Base-by-base conservation (phyloP, 306 rosid genomes). In the Citrullus amarus region DNA sequence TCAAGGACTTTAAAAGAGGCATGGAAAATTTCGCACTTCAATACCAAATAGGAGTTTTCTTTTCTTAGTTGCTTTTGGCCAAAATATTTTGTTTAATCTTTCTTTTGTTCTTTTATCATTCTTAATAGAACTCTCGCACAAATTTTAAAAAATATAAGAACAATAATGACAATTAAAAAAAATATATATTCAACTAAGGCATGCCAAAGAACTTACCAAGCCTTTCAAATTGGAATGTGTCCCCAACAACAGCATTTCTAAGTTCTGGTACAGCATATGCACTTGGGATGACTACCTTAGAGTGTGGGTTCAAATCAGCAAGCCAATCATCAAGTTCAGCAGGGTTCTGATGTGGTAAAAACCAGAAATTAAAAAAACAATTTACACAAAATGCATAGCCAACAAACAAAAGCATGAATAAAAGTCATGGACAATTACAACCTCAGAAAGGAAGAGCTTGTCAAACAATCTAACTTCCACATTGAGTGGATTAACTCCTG, bases 281-380 rank as follows among this genome's bases (percentile, higher is more conserved):
- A 82, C 83, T 75, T 8, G 89, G 85, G 70, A 88, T 71, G 18
- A 90, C 80, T 68, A 72, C 85, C 83, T 96, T 96, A 22, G 98
- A 96, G 20, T 88, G 77, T 14, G 90, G 92, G 79, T 91, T 92
- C 79, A 96, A 85, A 84, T 96, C 91, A 14, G 85, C 89, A 58
- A 96, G 98, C 99, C 99, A 96, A 68, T 96, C 89, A 4, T 91
- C 96, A 73, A 96, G 97, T 79, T 96, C 99, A 34, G 91, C 93
- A 32, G 98, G 99, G 85, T 96, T 96, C 99, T 92, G 85, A 75
- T 75, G 41, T 84, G 78, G 32, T 54, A 59, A 55, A 80, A 13
- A 22, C 39, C 76, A 57, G 46, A 39, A 74, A 76, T 48, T 58
- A 71, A 17, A 41, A 51, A 53, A 15, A 5, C 8, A 53, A 53